These are phyloP conservation scores for Tulasnella sp. DNA, from an alignment of 768 basidiomycete species.

Conservation along the genomic window DNA sequence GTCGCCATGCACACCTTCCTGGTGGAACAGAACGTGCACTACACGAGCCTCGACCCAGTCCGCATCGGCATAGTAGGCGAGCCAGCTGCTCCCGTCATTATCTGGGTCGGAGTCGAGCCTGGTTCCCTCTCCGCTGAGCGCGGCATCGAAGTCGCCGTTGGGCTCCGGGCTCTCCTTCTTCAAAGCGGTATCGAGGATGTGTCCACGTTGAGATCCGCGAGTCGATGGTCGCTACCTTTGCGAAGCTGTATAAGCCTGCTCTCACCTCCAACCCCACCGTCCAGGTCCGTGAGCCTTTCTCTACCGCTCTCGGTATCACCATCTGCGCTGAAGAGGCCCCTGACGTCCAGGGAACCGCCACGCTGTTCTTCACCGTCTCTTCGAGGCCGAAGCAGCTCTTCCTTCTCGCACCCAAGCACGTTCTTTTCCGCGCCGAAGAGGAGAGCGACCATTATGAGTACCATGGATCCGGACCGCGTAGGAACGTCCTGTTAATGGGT, in stretches of 20 bases:
- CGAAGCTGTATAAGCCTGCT: background rate
- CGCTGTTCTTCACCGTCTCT: slow-evolving; percentile 24
- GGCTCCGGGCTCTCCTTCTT: background rate
- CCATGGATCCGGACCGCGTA: slow-evolving; percentile 8
- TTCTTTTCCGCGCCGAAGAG: slow-evolving; percentile 20
- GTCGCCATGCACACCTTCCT: background rate
- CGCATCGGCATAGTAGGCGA: background rate
- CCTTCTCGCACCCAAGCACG: slow-evolving; percentile 17
- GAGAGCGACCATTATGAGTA: slow-evolving; percentile 20
- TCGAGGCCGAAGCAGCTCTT: slow-evolving; percentile 16
- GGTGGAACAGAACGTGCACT: background rate
- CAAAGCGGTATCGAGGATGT: slow-evolving; percentile 3
- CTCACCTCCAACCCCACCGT: background rate
- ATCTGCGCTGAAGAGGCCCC: slow-evolving; percentile 23
- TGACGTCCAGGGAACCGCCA: slow-evolving; percentile 25
- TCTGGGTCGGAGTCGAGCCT: background rate
- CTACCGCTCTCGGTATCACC: slow-evolving; percentile 14
- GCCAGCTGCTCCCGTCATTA: background rate
- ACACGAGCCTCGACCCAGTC: background rate
- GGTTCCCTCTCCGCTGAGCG: background rate
- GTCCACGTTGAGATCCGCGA: slow-evolving; percentile 3
- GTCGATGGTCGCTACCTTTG: background rate
- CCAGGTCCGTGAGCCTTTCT: background rate
- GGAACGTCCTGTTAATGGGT: slow-evolving; percentile 23
- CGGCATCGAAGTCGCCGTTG: background rate